Evolutionary conservation across 768 basidiomycete genomes (phyloP), one percentile per base, ranked within the genome.

Genomic region (Sporobolomyces roseus): DNA sequence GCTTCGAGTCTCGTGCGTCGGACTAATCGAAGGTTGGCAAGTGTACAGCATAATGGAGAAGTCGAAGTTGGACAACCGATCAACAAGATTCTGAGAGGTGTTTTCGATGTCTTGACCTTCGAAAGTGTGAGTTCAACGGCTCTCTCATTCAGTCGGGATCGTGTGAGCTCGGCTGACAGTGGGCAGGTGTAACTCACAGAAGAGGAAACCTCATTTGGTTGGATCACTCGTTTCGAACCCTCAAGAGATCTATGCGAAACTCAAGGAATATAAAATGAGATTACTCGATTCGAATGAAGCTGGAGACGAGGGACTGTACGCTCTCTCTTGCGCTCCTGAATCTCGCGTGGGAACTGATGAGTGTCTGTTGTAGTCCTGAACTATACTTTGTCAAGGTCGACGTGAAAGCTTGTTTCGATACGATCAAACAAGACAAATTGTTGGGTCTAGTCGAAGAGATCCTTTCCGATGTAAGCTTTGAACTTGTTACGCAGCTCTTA

Each of bases 351-450:
- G 17, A 9, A 41, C 38, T 41, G 38, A 41, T 41, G 38, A 9
- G 38, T 17, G 17, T 17, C 10, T 41, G 17, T 41, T 41, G 38
- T 59, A 94, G 93, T 43, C 91, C 93, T 0, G 86, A 86, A 70
- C 79, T 98, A 9, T 98, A 93, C 78, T 94, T 99, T 74, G 93
- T 93, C 58, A 99, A 99, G 78, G 85, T 96, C 30, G 96, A 99
- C 76, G 92, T 98, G 23, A 88, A 88, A 68, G 88, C 94, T 10
- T 96, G 93, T 74, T 99, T 97, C 81, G 96, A 99, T 79, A 91
- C 89, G 0, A 98, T 98, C 65, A 87, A 91, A 38, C 96, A 98
- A 78, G 82, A 84, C 12, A 93, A 88, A 74, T 79, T 99, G 50
- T 79, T 98, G 36, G 82, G 84, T 45, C 90, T 99, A 43, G 78